Conservation (phyloP, 305 asterid species). For the Coffea humblotiana region DNA sequence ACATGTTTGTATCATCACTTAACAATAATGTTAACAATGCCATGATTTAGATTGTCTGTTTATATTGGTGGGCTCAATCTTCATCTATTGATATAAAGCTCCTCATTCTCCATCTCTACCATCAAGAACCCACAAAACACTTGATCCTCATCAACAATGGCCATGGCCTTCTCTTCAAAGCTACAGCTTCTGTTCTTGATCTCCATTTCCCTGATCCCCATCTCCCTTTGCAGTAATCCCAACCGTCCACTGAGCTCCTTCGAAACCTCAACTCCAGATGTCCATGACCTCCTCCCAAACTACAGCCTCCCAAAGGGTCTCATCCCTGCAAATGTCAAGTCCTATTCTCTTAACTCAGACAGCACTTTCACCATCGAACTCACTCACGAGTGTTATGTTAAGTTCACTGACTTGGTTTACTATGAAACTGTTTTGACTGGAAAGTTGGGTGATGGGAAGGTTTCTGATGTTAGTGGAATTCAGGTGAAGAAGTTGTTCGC, state of each 20-base stretch:
- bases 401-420: conserved; percentile 47
- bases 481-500: conserved; percentile 58
- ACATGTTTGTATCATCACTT: too few relatives aligned
- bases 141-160: background rate
- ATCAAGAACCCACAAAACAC: too few relatives aligned
- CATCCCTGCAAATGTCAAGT: conserved; percentile 50
- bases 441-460: conserved; percentile 50
- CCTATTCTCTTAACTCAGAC: conserved; percentile 47
- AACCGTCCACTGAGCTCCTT: conserved; percentile 1
- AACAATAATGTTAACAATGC: too few relatives aligned
- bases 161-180: conserved; percentile 16
- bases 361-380: conserved; percentile 57
- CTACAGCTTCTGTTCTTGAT: background rate
- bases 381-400: conserved; percentile 60
- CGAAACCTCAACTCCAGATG: conserved; percentile 28
- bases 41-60: too few relatives aligned
- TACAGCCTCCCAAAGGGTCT: conserved; percentile 73
- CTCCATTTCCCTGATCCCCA: conserved; percentile 9
- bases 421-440: conserved; percentile 54
- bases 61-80: too few relatives aligned
- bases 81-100: too few relatives aligned
- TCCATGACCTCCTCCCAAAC: conserved; percentile 64
- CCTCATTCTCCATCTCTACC: too few relatives aligned
- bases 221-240: background rate
- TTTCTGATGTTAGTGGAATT: conserved; percentile 60